A percentile compares a stretch with the other conserved stretches of the same genome.
Conservation (phyloP, 352 stramenopile genomes). For the Phytophthora quininea region DNA sequence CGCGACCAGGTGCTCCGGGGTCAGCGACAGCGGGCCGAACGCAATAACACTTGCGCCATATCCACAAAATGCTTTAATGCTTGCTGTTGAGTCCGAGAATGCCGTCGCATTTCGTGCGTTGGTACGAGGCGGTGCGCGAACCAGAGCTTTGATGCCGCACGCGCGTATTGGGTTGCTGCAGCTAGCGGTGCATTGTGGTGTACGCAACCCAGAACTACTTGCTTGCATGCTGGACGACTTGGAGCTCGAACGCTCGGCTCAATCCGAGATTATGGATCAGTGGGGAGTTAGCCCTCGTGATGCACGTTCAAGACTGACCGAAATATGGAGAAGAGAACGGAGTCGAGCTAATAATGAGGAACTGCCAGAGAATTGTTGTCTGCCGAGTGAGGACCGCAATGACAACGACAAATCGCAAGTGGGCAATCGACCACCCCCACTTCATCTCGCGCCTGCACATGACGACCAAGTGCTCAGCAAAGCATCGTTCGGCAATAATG, state of each 20-base stretch:
- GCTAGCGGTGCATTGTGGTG: conserved; percentile 42
- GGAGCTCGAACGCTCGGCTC: conserved; percentile 30
- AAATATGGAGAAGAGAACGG: conserved; percentile 30
- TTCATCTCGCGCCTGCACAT: conserved; percentile 13
- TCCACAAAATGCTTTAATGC: conserved; percentile 55
- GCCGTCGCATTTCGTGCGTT: conserved; percentile 50
- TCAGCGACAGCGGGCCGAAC: conserved; percentile 6
- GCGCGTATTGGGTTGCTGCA: conserved; percentile 59
- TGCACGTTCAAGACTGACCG: conserved; percentile 29
- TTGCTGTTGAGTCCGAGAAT: conserved; percentile 61
- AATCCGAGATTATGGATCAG: conserved; percentile 40
- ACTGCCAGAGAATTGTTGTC: neutral
- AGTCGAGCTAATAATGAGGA: conserved; percentile 13
- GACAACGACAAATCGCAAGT: conserved; percentile 1
- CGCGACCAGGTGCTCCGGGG: conserved; percentile 14
- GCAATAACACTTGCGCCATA: conserved; percentile 13
- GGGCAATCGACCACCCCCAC: conserved; percentile 12
- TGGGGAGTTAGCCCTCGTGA: conserved; percentile 45
- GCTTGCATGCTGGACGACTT: conserved; percentile 28
- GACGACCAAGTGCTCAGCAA: conserved; percentile 2
- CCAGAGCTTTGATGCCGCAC: conserved; percentile 46
- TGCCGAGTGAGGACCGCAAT: conserved; percentile 5
- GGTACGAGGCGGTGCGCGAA: conserved; percentile 50
- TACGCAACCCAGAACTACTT: conserved; percentile 30
- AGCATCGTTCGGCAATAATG: conserved; percentile 3